A percentile compares a stretch with the other conserved stretches of the same genome.
Evolutionary conservation across 805 yeast species (phyloP).

Genomic region (Sporopachydermia lactativora): DNA sequence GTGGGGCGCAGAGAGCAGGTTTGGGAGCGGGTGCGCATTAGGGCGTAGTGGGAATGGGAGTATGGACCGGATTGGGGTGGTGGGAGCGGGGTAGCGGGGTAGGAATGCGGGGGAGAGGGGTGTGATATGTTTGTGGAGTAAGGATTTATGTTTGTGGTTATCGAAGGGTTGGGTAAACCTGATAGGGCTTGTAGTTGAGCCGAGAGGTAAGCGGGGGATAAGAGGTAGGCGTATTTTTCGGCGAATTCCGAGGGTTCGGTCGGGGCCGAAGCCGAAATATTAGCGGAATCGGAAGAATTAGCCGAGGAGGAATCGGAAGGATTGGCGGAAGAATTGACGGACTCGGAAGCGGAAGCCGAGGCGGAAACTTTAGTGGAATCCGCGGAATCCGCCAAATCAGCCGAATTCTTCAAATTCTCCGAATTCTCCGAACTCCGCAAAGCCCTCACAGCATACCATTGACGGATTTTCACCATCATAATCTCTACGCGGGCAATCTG

Average conservation of each 20-base stretch:
- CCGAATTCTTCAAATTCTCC: too few species aligned
- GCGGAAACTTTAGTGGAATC: background rate
- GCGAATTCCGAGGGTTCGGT: background rate
- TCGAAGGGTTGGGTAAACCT: too few species aligned
- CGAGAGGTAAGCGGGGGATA: background rate
- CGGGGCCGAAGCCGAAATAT: background rate
- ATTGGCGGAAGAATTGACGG: too few species aligned
- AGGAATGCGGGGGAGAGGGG: background rate
- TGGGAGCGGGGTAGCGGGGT: background rate
- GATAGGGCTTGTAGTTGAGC: background rate
- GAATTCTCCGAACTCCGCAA: too few species aligned
- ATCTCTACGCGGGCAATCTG: constrained; percentile 20
- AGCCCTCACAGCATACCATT: constrained; percentile 5
- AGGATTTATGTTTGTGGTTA: too few species aligned
- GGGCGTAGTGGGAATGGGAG: constrained; percentile 1
- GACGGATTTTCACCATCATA: constrained; percentile 19
- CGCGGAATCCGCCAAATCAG: background rate
- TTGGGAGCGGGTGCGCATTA: constrained; percentile 1
- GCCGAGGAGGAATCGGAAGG: too few species aligned
- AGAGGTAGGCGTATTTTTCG: background rate
- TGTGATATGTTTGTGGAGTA: too few species aligned
- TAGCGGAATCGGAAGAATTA: too few species aligned
- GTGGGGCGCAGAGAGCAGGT: background rate
- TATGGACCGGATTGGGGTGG: background rate
- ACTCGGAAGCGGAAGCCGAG: too few species aligned